These are phyloP conservation scores for Ilex asprella DNA, from an alignment of 257 asterid genomes.

Conservation along the genomic window DNA sequence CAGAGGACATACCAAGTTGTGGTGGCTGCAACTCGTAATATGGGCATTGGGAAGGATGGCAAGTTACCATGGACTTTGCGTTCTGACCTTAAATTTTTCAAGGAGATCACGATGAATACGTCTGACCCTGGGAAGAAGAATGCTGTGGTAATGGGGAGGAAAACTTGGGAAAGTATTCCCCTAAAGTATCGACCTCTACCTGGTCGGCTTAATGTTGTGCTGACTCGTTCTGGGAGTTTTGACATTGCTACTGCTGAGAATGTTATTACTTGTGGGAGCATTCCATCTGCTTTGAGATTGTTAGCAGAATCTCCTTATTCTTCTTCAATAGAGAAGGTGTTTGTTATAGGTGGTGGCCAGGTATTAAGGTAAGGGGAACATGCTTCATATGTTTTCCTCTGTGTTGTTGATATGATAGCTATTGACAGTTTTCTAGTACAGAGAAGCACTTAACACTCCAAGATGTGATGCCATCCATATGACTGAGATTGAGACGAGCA, in stretches of 20 bases:
- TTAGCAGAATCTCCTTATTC: slow-evolving; percentile 66
- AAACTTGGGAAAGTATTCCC: slow-evolving; percentile 98
- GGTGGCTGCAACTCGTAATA: slow-evolving; percentile 80
- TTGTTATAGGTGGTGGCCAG: slow-evolving; percentile 94
- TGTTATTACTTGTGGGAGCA: slow-evolving; percentile 60
- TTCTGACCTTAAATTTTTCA: slow-evolving; percentile 80
- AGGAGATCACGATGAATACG: slow-evolving; percentile 63
- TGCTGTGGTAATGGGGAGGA: slow-evolving; percentile 96
- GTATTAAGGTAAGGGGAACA: slow-evolving; percentile 52
- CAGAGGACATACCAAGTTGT: slow-evolving; percentile 78
- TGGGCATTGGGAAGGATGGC: slow-evolving; percentile 95
- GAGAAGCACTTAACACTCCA: slow-evolving; percentile 77
- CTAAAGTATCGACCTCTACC: slow-evolving; percentile 67
- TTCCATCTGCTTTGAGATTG: slow-evolving; percentile 58
- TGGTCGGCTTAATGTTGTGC: slow-evolving; percentile 87
- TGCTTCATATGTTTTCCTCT: background rate
- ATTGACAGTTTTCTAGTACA: slow-evolving; percentile 26
- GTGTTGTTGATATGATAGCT: slow-evolving; percentile 3
- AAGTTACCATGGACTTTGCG: slow-evolving; percentile 87
- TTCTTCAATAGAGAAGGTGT: slow-evolving; percentile 62
- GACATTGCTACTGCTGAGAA: slow-evolving; percentile 47
- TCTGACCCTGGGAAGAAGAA: slow-evolving; percentile 58
- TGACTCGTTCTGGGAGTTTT: slow-evolving; percentile 63
- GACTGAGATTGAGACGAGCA: slow-evolving; percentile 55
- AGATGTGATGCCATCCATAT: slow-evolving; percentile 85